Percentiles rank a stretch among this genome's conserved stretches.
Conservation (phyloP, 768 basidiomycete species). For the Pulveroboletus sp. region DNA sequence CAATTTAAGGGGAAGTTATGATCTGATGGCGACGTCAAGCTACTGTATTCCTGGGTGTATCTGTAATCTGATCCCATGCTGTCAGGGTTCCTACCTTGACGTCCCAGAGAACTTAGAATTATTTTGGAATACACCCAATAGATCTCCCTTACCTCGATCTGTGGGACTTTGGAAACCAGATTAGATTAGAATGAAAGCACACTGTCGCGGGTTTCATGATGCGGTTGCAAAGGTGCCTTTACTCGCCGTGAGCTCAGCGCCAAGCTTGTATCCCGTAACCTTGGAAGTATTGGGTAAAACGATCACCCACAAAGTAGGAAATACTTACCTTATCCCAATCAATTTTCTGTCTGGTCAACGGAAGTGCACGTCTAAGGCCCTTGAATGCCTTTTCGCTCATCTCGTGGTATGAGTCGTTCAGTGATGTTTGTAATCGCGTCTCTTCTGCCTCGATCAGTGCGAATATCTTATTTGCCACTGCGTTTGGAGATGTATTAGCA, state of each 20-base stretch:
- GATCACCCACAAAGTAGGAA: neutral
- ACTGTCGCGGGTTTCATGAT: slow-evolving; percentile 10
- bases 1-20: slow-evolving; percentile 63
- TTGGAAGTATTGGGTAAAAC: slow-evolving; percentile 13
- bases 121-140: neutral
- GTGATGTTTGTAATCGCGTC: slow-evolving; percentile 67
- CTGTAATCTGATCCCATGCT: neutral
- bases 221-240: slow-evolving; percentile 47
- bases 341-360: slow-evolving; percentile 87
- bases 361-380: slow-evolving; percentile 82
- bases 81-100: neutral
- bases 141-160: slow-evolving; percentile 7
- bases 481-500: slow-evolving; percentile 42
- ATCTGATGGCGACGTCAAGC: slow-evolving; percentile 4
- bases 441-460: slow-evolving; percentile 81
- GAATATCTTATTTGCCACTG: slow-evolving; percentile 66
- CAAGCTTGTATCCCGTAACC: slow-evolving; percentile 65
- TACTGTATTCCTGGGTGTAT: slow-evolving; percentile 3
- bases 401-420: slow-evolving; percentile 80
- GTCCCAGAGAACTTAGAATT: neutral
- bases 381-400: slow-evolving; percentile 95
- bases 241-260: slow-evolving; percentile 67
- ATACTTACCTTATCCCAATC: slow-evolving; percentile 87
- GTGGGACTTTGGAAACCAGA: neutral
- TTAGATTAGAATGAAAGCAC: neutral